These are phyloP conservation scores for Lachnellula arida DNA, from an alignment of 2,329 filamentous ascomycete genomes.

Conservation along the genomic window DNA sequence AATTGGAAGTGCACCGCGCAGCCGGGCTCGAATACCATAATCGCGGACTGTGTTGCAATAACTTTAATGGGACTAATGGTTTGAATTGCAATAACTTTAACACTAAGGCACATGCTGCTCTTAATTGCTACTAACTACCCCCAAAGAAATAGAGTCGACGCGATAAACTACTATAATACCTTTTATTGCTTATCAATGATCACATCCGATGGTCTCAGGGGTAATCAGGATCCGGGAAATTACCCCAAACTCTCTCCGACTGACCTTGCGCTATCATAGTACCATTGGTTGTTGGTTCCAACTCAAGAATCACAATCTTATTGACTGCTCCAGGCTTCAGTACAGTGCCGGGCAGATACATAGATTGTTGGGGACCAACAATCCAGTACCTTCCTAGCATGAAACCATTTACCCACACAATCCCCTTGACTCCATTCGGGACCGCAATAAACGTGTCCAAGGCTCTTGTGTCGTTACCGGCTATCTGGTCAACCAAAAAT, in stretches of 20 bases:
- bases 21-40: no score
- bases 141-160: no score
- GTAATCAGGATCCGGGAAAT: constrained; percentile 31
- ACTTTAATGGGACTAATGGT: no score
- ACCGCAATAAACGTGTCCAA: constrained; percentile 38
- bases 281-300: constrained; percentile 36
- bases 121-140: no score
- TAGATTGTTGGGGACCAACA: constrained; percentile 44
- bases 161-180: no score
- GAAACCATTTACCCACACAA: constrained; percentile 43
- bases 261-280: constrained; percentile 17
- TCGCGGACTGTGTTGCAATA: no score
- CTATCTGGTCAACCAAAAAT: constrained; percentile 27
- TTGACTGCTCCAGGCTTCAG: constrained; percentile 33
- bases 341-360: constrained; percentile 41
- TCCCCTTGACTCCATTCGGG: constrained; percentile 40
- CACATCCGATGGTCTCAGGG: not conserved
- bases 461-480: not conserved
- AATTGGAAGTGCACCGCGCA: no score
- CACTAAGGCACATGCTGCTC: no score
- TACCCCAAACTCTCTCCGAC: constrained; percentile 29
- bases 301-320: constrained; percentile 39
- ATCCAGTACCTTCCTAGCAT: constrained; percentile 45
- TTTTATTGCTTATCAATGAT: no score
- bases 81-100: no score